Evolutionary conservation across 495 filamentous ascomycete species (phyloP), one percentile per base, ranked within the genome.

Genomic region (Aspergillus sclerotioniger): DNA sequence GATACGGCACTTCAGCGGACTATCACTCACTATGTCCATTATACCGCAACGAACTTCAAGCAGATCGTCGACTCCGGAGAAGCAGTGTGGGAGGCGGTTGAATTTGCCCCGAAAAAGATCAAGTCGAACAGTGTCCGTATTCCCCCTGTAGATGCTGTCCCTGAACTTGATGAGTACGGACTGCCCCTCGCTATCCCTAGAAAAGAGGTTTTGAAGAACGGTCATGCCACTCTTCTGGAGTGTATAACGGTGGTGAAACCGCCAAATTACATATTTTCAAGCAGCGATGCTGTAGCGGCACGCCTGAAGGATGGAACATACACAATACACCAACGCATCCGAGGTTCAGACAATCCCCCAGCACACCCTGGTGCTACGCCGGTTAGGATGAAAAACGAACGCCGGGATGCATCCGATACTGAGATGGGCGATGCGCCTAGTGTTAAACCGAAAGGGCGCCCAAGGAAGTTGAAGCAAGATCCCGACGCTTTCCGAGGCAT

Each of bases 31-130:
- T 88, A 84, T 63, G 64, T 83, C 16, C 83, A 88, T 54, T 86
- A 85, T 49, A 77, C 83, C 2, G 76, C 73, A 31, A 67, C 62
- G 4, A 81, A 83, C 58, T 89, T 86, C 58, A 65, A 80, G 21
- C 76, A 79, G 54, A 70, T 85, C 10, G 85, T 88, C 13, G 77
- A 86, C 28, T 67, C 66, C 25, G 84, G 83, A 6, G 61, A 78
- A 39, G 69, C 81, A 6, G 68, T 68, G 13, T 88, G 84, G 79
- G 84, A 87, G 61, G 81, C 82, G 3, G 84, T 87, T 17, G 74
- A 76, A 53, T 76, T 73, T 33, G 58, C 70, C 29, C 64, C 70
- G n/a, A 77, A 75, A 47, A 70, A 71, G 29, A 19, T 60, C 19
- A 78, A 77, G 46, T 54, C 65, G 13, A 55, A 63, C 16, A 70